Base-by-base conservation (phyloP, 495 filamentous ascomycete species). In the Tuber magnatum region DNA sequence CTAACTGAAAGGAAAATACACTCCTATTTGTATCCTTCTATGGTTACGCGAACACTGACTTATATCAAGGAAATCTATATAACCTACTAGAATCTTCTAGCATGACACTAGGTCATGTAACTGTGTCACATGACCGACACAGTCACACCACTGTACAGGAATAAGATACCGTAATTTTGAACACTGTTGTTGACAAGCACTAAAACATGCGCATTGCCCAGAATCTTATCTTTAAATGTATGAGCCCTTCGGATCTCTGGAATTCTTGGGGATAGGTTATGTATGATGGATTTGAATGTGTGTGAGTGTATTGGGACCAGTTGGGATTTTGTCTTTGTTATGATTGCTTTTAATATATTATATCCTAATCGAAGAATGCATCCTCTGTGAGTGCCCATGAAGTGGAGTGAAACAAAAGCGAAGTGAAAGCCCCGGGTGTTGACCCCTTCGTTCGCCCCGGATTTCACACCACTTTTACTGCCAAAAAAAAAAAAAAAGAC, bases 131-230 rank as follows among this genome's bases (percentile, higher is more conserved):
- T n/a, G n/a, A n/a, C n/a, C n/a, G n/a, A n/a, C n/a, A n/a, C n/a
- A n/a, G n/a, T n/a, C n/a, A n/a, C n/a, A n/a, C n/a, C n/a, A n/a
- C n/a, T n/a, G n/a, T n/a, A n/a, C n/a, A n/a, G n/a, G n/a, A n/a
- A n/a, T n/a, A n/a, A n/a, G n/a, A n/a, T n/a, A n/a, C n/a, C n/a
- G n/a, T n/a, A n/a, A n/a, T n/a, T n/a, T n/a, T n/a, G n/a, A n/a
- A n/a, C n/a, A n/a, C n/a, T n/a, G 88, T 88, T 71, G 73, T 89
- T 77, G 86, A 84, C 70, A 83, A 86, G 28, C 56, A 65, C 56
- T 65, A 65, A 35, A 28, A 18, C 56, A 32, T 3, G 56, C 56
- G 39, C 2, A 7, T 7, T 0, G 32, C 32, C n/a, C n/a, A 28
- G 3, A 28, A 32, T 5, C 1, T 32, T 32, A 3, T 35, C 14